phyloP scores from a whole-genome alignment of 192 early-diverging fungal species.

The Backusella tuberculispora region DNA sequence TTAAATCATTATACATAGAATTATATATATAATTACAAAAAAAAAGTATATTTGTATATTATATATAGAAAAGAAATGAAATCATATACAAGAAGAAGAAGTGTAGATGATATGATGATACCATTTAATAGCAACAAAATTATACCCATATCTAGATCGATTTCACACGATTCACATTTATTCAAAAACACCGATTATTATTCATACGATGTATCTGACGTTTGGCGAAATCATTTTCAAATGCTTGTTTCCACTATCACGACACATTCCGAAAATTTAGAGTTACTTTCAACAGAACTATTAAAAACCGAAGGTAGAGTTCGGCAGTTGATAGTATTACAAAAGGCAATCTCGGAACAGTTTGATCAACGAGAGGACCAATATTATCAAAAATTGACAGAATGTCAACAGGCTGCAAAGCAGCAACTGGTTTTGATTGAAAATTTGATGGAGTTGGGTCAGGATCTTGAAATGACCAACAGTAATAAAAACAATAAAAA shows the following conservation, averaged over 20 bases:
- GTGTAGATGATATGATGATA: neutral
- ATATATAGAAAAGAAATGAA: neutral
- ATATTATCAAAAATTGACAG: slow-evolving; percentile 24
- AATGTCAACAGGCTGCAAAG: slow-evolving; percentile 21
- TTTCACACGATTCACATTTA: neutral
- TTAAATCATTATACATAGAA: neutral
- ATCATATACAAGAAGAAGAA: neutral
- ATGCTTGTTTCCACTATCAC: slow-evolving; percentile 27
- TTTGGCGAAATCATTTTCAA: slow-evolving; percentile 36
- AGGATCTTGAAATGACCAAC: slow-evolving; percentile 21
- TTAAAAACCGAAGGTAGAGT: slow-evolving; percentile 29
- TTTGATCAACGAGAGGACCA: slow-evolving; percentile 29
- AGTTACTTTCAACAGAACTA: slow-evolving; percentile 35
- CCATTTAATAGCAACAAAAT: neutral
- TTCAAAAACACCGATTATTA: neutral
- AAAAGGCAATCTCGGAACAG: slow-evolving; percentile 15
- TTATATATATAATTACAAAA: neutral
- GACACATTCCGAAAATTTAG: slow-evolving; percentile 33
- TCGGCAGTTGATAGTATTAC: slow-evolving; percentile 24
- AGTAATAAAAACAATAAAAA: neutral
- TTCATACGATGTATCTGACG: neutral
- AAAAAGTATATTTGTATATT: neutral
- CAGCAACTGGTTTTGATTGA: slow-evolving; percentile 27
- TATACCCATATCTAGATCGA: neutral
- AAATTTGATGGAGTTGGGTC: slow-evolving; percentile 18